phyloP scores from a whole-genome alignment of 1,284 basidiomycete species.

The Meira miltonrushii region DNA sequence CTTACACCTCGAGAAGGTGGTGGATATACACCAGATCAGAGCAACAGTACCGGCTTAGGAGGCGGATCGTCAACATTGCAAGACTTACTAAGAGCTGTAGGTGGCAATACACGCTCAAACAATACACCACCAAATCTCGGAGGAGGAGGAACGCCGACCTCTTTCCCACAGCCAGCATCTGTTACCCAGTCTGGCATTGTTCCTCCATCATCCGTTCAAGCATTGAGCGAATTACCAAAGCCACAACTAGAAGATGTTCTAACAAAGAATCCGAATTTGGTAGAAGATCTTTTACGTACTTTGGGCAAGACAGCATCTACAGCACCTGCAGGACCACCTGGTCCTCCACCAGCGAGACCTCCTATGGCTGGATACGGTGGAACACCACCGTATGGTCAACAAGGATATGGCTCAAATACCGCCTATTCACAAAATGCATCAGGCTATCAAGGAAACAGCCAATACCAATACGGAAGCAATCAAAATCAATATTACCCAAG shows the following conservation, averaged over 20 bases:
- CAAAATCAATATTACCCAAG: too few species aligned
- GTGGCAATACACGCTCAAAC: constrained; percentile 6
- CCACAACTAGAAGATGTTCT: constrained; percentile 9
- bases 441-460: neutral
- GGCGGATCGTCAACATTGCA: constrained; percentile 15
- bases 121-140: neutral
- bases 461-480: too few species aligned
- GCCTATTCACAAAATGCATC: neutral
- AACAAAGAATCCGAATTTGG: constrained; percentile 6
- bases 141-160: neutral
- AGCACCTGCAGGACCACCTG: constrained; percentile 1
- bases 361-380: neutral
- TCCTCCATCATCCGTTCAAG: neutral
- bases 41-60: constrained; percentile 1
- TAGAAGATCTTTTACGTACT: constrained; percentile 9
- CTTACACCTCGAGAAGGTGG: neutral
- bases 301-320: neutral
- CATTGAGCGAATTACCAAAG: constrained; percentile 6
- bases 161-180: neutral
- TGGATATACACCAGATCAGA: too few species aligned
- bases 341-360: constrained; percentile 11
- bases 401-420: neutral
- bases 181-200: neutral
- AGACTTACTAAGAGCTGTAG: constrained; percentile 20
- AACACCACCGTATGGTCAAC: neutral